These are phyloP conservation scores for Leersia perrieri DNA, from an alignment of 176 grass and related monocot species.

Conservation along the genomic window DNA sequence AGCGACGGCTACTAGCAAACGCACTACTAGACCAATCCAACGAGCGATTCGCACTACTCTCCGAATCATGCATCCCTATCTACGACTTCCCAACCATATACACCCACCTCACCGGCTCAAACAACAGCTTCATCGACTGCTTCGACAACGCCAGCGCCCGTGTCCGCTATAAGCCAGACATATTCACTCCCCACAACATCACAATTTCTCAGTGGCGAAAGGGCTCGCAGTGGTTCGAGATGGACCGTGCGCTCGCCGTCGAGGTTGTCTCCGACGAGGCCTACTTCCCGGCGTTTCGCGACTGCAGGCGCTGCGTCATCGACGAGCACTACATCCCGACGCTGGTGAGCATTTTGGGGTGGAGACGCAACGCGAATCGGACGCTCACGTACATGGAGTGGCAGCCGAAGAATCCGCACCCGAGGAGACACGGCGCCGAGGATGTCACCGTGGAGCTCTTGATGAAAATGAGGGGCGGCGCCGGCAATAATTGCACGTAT, in stretches of 20 bases:
- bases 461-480: constrained; percentile 44
- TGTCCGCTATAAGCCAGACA: constrained; percentile 39
- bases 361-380: constrained; percentile 48
- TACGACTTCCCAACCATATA: constrained; percentile 35
- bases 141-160: constrained; percentile 46
- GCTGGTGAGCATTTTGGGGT: constrained; percentile 34
- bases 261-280: constrained; percentile 46
- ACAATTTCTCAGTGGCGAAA: constrained; percentile 60
- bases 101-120: constrained; percentile 40
- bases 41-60: constrained; percentile 61
- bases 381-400: constrained; percentile 65
- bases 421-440: constrained; percentile 19
- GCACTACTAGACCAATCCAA: constrained; percentile 62
- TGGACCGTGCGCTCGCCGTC: constrained; percentile 45
- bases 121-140: constrained; percentile 56
- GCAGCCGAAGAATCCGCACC: constrained; percentile 32
- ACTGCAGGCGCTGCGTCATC: constrained; percentile 27
- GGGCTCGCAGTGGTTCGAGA: constrained; percentile 81
- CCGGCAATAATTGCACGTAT: constrained; percentile 48
- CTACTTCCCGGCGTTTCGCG: constrained; percentile 66
- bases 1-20: constrained; percentile 63
- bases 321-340: constrained; percentile 91
- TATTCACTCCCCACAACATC: constrained; percentile 43
- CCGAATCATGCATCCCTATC: constrained; percentile 66
- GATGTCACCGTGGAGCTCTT: constrained; percentile 42